Conservation (phyloP, 495 filamentous ascomycete genomes). For the Aspergillus heteromorphus region DNA sequence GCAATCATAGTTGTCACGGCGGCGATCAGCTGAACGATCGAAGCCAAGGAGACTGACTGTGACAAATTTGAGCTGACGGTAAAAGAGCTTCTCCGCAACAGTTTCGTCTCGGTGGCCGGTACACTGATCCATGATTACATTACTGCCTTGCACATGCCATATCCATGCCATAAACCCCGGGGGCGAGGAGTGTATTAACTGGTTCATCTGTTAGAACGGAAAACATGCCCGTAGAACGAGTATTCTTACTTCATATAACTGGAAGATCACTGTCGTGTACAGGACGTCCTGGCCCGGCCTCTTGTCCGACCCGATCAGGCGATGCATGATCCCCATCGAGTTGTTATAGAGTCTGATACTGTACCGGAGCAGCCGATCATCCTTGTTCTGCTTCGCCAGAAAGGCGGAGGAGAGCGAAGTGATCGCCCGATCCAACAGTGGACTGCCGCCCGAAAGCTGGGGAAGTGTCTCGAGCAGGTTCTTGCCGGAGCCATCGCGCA, state of each 20-base stretch:
- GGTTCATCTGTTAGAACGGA: not conserved
- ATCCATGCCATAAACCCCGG: constrained; percentile 22
- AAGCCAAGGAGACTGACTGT: constrained; percentile 11
- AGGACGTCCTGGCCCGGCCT: constrained; percentile 17
- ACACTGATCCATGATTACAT: constrained; percentile 16
- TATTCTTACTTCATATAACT: constrained; percentile 22
- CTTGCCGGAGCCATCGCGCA: constrained; percentile 2
- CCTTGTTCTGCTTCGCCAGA: constrained; percentile 17
- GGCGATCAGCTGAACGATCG: not conserved
- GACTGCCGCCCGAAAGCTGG: constrained; percentile 10
- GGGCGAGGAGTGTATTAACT: constrained; percentile 23
- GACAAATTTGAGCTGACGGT: constrained; percentile 23
- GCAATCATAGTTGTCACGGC: not conserved
- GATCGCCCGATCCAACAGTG: constrained; percentile 17
- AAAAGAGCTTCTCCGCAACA: constrained; percentile 14
- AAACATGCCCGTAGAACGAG: not conserved
- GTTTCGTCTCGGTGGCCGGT: constrained; percentile 1
- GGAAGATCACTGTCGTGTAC: constrained; percentile 23
- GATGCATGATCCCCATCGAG: constrained; percentile 15
- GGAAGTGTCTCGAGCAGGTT: constrained; percentile 16
- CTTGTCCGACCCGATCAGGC: constrained; percentile 10
- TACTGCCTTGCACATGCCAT: constrained; percentile 23
- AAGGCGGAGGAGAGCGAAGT: constrained; percentile 17
- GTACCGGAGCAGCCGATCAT: constrained; percentile 14
- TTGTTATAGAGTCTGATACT: constrained; percentile 21